phyloP scores from a whole-genome alignment of 192 early-diverging fungal species.

The Coemansia sp. region DNA sequence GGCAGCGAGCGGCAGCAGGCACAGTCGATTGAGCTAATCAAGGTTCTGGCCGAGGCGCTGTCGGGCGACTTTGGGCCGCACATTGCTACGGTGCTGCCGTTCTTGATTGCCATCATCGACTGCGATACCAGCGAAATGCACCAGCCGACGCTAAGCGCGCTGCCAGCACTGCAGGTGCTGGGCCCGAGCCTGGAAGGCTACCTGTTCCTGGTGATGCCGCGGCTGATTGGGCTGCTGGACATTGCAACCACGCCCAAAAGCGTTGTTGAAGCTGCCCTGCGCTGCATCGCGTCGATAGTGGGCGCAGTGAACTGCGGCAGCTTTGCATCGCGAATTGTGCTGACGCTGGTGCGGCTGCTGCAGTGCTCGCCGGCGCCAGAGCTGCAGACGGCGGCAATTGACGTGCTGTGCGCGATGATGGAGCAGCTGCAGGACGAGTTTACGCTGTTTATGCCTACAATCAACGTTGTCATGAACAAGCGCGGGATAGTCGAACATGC shows the following conservation, averaged over 20 bases:
- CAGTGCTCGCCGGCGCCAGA: constrained; percentile 49
- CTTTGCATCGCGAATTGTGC: constrained; percentile 88
- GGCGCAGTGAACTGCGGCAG: constrained; percentile 81
- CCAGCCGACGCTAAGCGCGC: constrained; percentile 61
- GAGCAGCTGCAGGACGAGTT: constrained; percentile 88
- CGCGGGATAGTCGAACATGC: constrained; percentile 63
- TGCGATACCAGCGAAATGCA: constrained; percentile 69
- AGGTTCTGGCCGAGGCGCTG: constrained; percentile 81
- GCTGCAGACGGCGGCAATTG: constrained; percentile 69
- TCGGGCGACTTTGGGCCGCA: constrained; percentile 92
- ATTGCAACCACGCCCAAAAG: constrained; percentile 57
- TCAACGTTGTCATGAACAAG: constrained; percentile 74
- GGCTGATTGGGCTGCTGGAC: constrained; percentile 79
- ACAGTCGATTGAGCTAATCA: constrained; percentile 71
- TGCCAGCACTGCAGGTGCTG: constrained; percentile 81
- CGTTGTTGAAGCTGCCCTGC: constrained; percentile 69
- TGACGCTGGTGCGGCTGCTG: constrained; percentile 81
- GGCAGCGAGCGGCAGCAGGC: constrained; percentile 66
- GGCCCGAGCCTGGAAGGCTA: constrained; percentile 92
- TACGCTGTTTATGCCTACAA: constrained; percentile 83
- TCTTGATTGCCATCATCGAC: constrained; percentile 86
- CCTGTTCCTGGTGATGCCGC: constrained; percentile 87
- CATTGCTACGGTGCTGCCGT: constrained; percentile 76
- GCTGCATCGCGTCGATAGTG: constrained; percentile 71
- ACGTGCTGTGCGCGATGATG: constrained; percentile 77